Evolutionary conservation across 108 stramenopile species (phyloP).

Genomic region (Ochromonas danica): DNA sequence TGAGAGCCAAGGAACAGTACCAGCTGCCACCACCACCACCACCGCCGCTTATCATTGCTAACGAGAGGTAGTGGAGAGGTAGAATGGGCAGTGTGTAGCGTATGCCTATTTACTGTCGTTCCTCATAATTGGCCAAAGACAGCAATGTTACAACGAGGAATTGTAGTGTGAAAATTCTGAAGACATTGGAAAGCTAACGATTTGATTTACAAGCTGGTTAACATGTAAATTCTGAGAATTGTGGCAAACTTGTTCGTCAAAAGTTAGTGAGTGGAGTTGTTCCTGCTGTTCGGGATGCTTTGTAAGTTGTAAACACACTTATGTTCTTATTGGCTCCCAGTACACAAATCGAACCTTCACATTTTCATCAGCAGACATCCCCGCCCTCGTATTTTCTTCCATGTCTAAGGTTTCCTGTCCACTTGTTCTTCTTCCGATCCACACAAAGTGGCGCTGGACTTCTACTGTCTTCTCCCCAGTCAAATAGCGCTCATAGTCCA

Average conservation of each 20-base stretch:
- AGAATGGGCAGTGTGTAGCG: conserved; percentile 13
- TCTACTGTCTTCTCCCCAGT: too few relatives aligned
- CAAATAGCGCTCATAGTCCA: too few relatives aligned
- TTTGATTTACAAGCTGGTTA: conserved; percentile 17
- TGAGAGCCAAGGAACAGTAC: conserved; percentile 14
- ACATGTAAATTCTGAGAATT: conserved; percentile 10
- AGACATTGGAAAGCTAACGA: conserved; percentile 15
- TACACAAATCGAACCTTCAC: too few relatives aligned
- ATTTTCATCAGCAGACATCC: too few relatives aligned
- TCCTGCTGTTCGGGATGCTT: conserved; percentile 5
- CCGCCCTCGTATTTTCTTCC: too few relatives aligned
- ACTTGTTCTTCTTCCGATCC: too few relatives aligned
- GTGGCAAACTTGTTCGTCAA: conserved; percentile 9
- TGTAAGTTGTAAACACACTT: conserved; percentile 10
- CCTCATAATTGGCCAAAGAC: conserved; percentile 15
- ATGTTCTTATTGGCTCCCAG: too few relatives aligned
- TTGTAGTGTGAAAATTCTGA: conserved; percentile 17
- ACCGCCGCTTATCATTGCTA: conserved; percentile 14
- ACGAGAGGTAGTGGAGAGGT: conserved; percentile 13
- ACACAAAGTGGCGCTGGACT: too few relatives aligned
- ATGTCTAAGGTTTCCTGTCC: too few relatives aligned
- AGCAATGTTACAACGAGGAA: conserved; percentile 15
- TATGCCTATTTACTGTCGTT: conserved; percentile 16
- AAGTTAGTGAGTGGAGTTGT: conserved; percentile 15
- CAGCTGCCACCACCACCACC: conserved; percentile 12